phyloP scores from a whole-genome alignment of 371 early-diverging fungal genomes.

The Mucor irregularis region DNA sequence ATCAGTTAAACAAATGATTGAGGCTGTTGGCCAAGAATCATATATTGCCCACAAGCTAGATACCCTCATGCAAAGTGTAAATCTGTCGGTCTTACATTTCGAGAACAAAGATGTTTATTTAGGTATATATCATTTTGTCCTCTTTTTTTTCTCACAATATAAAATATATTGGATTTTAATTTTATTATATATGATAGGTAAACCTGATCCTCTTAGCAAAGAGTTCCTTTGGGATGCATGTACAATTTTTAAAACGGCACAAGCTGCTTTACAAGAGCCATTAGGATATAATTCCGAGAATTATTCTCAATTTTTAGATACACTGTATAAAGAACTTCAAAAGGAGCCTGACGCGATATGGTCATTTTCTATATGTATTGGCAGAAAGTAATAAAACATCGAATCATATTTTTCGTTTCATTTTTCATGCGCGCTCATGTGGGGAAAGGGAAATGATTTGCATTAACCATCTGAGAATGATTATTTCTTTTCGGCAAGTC shows the following conservation, averaged over 20 bases:
- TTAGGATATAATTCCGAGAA: constrained; percentile 2
- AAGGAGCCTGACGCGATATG: constrained; percentile 20
- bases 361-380: constrained; percentile 24
- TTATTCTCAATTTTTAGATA: constrained; percentile 15
- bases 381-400: constrained; percentile 21
- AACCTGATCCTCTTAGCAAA: constrained; percentile 14
- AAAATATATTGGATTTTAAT: too few species aligned
- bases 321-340: constrained; percentile 13
- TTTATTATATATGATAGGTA: constrained; percentile 13
- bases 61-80: constrained; percentile 26
- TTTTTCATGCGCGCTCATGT: too few species aligned
- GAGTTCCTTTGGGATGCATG: constrained; percentile 24
- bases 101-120: constrained; percentile 20
- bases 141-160: too few species aligned
- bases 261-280: constrained; percentile 5
- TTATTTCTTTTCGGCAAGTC: too few species aligned
- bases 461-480: too few species aligned
- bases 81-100: constrained; percentile 27
- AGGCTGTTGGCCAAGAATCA: constrained; percentile 49
- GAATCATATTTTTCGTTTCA: too few species aligned
- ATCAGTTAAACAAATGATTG: constrained; percentile 30
- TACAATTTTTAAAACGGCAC: constrained; percentile 15
- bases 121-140: too few species aligned
- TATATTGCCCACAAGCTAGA: constrained; percentile 45
- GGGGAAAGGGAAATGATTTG: too few species aligned